Percentiles rank a stretch among this genome's conserved stretches.
phyloP scores from a whole-genome alignment of 2,329 filamentous ascomycete species.

The Lasiodiplodia sp. region DNA sequence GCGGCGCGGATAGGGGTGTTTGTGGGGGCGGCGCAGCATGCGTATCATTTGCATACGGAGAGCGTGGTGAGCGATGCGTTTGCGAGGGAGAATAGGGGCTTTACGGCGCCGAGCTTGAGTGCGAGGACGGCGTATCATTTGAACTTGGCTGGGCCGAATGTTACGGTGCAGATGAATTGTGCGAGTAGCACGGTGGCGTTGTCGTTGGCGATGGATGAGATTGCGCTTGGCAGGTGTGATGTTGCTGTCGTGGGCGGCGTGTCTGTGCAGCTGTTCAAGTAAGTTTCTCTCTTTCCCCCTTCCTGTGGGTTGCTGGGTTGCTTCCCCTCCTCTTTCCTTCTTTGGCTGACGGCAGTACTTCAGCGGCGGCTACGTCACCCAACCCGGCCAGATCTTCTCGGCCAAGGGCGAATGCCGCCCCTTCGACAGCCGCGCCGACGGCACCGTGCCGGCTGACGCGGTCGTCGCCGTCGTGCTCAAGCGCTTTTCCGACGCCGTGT shows the following conservation, averaged over 20 bases:
- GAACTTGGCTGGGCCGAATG: background rate
- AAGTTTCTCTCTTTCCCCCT: no score
- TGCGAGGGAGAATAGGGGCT: no score
- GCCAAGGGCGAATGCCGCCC: background rate
- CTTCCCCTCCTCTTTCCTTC: no score
- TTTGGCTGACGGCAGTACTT: background rate
- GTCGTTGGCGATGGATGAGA: background rate
- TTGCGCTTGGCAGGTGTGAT: background rate
- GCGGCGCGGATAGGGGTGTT: no score
- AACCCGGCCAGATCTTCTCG: background rate
- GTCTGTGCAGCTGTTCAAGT: background rate
- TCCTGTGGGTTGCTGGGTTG: no score
- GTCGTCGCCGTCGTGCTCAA: constrained; percentile 20
- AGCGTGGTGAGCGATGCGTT: no score
- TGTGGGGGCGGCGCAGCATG: no score
- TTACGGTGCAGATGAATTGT: background rate
- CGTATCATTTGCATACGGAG: no score
- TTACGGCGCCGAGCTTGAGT: no score
- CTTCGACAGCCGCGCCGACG: background rate
- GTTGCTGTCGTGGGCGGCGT: background rate
- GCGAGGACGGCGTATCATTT: background rate
- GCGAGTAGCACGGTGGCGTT: background rate
- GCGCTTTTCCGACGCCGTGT: constrained; percentile 48
- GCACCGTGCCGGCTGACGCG: background rate
- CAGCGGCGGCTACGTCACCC: background rate